A percentile compares a stretch with the other conserved stretches of the same genome.
These are phyloP conservation scores for Mariannaea sp. DNA, from an alignment of 2,329 filamentous ascomycete species.

Conservation along the genomic window DNA sequence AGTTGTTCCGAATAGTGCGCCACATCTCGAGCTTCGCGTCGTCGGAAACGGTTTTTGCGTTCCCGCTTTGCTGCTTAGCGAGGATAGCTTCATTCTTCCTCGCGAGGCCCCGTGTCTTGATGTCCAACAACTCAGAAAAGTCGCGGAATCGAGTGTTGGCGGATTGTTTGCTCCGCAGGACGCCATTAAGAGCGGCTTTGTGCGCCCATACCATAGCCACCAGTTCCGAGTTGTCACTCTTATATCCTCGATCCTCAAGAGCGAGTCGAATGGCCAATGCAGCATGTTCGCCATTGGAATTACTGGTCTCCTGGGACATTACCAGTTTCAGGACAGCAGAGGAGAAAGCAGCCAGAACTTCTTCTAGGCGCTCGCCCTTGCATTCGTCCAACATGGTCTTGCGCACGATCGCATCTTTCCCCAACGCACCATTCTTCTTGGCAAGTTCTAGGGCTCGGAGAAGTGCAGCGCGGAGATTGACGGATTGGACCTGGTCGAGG, in stretches of 20 bases:
- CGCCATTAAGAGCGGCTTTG: slow-evolving; percentile 65
- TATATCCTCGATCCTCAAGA: slow-evolving; percentile 63
- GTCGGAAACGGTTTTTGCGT: slow-evolving; percentile 45
- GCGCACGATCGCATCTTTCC: slow-evolving; percentile 77
- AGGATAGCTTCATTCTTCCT: slow-evolving; percentile 56
- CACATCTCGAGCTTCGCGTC: slow-evolving; percentile 57
- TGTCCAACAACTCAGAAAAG: slow-evolving; percentile 67
- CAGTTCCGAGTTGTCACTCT: slow-evolving; percentile 59
- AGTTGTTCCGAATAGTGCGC: slow-evolving; percentile 70
- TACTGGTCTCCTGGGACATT: slow-evolving; percentile 51
- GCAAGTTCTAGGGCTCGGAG: slow-evolving; percentile 80
- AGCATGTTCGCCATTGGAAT: slow-evolving; percentile 46
- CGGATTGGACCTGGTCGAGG: slow-evolving; percentile 84
- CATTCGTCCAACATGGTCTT: slow-evolving; percentile 98
- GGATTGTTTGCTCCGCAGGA: slow-evolving; percentile 64
- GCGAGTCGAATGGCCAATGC: slow-evolving; percentile 61
- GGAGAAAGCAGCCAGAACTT: slow-evolving; percentile 83
- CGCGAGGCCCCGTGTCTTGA: slow-evolving; percentile 64
- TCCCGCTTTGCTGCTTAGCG: slow-evolving; percentile 34
- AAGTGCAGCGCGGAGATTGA: slow-evolving; percentile 85
- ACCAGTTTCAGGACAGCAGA: slow-evolving; percentile 78
- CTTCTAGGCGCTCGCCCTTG: slow-evolving; percentile 86
- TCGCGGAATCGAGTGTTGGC: slow-evolving; percentile 63
- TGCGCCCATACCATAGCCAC: slow-evolving; percentile 74
- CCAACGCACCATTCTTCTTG: slow-evolving; percentile 85